Evolutionary conservation across 2,329 filamentous ascomycete species (phyloP).

Genomic region (Juglanconis sp.): DNA sequence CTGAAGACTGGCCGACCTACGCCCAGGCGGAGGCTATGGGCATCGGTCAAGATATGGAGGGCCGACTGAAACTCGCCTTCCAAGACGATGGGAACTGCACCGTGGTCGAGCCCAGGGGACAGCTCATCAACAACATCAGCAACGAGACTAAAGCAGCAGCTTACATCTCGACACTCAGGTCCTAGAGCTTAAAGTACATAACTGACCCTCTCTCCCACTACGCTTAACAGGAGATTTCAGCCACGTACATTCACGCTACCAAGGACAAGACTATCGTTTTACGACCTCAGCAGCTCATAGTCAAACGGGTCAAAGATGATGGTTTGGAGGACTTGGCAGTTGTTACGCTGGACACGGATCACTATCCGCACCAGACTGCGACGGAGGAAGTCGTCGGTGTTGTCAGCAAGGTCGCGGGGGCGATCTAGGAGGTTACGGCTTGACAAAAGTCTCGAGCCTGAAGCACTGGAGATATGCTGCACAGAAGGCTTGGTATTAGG

Average conservation of each 20-base stretch:
- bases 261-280: slow-evolving; percentile 7
- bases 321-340: neutral
- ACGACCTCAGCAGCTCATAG: slow-evolving; percentile 8
- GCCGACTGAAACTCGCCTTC: neutral
- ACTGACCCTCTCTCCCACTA: neutral
- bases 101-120: neutral
- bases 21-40: neutral
- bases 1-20: neutral
- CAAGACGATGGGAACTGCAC: neutral
- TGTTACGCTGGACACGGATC: slow-evolving; percentile 8
- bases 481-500: too few relatives aligned
- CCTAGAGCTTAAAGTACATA: neutral
- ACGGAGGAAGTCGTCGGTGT: slow-evolving; percentile 9
- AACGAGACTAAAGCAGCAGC: neutral
- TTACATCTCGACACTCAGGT: neutral
- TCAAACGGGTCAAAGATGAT: neutral
- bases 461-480: too few relatives aligned
- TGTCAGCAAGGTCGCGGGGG: slow-evolving; percentile 12
- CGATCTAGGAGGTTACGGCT: too few relatives aligned
- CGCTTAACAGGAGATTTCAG: slow-evolving; percentile 10
- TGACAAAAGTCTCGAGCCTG: too few relatives aligned
- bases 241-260: slow-evolving; percentile 7
- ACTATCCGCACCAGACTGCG: slow-evolving; percentile 7
- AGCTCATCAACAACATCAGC: neutral
- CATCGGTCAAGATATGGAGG: neutral